These are phyloP conservation scores for Carpinus fangiana DNA, from an alignment of 306 rosid species.

Conservation along the genomic window DNA sequence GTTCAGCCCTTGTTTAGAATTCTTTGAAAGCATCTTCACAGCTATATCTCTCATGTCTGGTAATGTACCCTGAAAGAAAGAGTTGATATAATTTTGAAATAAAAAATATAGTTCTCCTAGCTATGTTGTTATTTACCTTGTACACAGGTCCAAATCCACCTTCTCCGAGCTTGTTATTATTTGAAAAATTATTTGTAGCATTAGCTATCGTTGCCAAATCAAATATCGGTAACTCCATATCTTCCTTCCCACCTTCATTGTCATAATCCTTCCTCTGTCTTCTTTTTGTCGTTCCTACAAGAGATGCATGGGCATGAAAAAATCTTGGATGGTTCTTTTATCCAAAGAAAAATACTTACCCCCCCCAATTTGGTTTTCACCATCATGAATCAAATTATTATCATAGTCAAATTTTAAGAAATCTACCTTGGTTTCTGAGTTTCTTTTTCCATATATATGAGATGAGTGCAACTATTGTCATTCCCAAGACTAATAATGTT, in stretches of 20 bases:
- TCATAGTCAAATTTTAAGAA: background rate
- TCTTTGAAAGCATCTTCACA: conserved; percentile 55
- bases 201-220: conserved; percentile 29
- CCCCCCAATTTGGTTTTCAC: background rate
- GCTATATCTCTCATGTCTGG: conserved; percentile 51
- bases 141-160: conserved; percentile 74
- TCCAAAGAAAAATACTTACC: background rate
- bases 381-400: background rate
- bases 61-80: conserved; percentile 48
- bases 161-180: conserved; percentile 49
- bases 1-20: conserved; percentile 54
- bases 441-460: background rate
- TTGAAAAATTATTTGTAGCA: conserved; percentile 54
- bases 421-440: background rate
- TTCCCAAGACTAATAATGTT: background rate
- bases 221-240: conserved; percentile 48
- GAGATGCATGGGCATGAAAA: background rate
- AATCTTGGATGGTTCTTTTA: background rate
- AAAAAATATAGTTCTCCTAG: background rate
- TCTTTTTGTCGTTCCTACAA: background rate
- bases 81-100: background rate
- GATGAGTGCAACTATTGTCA: background rate
- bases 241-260: conserved; percentile 27
- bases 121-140: conserved; percentile 27
- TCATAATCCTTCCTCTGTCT: background rate